phyloP scores from a whole-genome alignment of 768 basidiomycete genomes.

The Daedalea quercina region DNA sequence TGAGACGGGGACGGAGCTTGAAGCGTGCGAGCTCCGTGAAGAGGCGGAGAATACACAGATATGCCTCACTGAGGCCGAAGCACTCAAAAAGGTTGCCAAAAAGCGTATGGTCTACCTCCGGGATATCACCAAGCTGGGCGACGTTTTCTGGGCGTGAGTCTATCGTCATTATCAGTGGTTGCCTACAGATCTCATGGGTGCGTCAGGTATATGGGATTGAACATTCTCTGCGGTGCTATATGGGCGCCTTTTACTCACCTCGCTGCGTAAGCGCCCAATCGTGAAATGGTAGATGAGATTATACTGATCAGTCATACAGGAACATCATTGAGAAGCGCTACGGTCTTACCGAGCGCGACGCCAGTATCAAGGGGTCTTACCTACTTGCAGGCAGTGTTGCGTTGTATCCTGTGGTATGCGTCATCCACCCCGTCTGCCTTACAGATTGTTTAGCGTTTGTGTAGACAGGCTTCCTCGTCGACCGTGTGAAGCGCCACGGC shows the following conservation, averaged over 20 bases:
- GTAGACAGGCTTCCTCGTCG: slow-evolving; percentile 63
- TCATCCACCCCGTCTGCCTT: neutral
- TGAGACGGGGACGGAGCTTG: slow-evolving; percentile 54
- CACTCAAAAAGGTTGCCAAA: slow-evolving; percentile 56
- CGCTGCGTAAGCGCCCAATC: slow-evolving; percentile 43
- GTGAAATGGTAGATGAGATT: neutral
- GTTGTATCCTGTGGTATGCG: slow-evolving; percentile 60
- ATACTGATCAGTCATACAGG: slow-evolving; percentile 26
- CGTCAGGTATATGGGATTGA: slow-evolving; percentile 63
- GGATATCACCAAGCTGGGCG: slow-evolving; percentile 61
- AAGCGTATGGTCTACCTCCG: slow-evolving; percentile 56
- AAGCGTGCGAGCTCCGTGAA: slow-evolving; percentile 52
- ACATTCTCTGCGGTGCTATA: slow-evolving; percentile 67
- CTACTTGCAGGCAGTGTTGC: slow-evolving; percentile 63
- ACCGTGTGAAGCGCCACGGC: slow-evolving; percentile 47
- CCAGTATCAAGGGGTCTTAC: slow-evolving; percentile 62
- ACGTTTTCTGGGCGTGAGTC: slow-evolving; percentile 72
- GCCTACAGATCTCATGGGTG: neutral
- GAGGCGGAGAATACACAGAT: slow-evolving; percentile 34
- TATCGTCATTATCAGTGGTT: neutral
- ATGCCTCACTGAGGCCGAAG: slow-evolving; percentile 50
- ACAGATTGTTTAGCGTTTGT: neutral
- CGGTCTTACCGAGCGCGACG: slow-evolving; percentile 48
- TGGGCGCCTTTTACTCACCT: slow-evolving; percentile 79
- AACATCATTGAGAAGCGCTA: slow-evolving; percentile 72